These are phyloP conservation scores for Hyaloraphidium curvatum DNA, from an alignment of 192 early-diverging fungal species.

Conservation along the genomic window DNA sequence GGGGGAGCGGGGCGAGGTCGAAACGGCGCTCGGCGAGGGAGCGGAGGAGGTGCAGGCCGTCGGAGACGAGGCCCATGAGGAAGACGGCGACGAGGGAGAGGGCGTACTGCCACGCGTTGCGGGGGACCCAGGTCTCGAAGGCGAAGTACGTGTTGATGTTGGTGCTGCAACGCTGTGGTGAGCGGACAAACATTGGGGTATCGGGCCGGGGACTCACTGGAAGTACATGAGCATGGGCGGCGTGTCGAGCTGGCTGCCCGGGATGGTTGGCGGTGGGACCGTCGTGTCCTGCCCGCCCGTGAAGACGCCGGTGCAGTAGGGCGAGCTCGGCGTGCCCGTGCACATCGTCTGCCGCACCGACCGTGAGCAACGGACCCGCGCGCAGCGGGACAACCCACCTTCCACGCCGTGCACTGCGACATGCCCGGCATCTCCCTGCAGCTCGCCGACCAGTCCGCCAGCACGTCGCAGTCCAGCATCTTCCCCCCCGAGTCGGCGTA, in stretches of 20 bases:
- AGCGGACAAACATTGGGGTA: too few species aligned
- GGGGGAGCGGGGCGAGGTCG: background rate
- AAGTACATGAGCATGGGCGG: conserved; percentile 1
- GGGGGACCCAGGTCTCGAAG: conserved; percentile 1
- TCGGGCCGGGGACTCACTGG: too few species aligned
- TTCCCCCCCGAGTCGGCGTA: too few species aligned
- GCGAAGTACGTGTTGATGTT: background rate
- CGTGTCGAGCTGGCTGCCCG: background rate
- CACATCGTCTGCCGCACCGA: too few species aligned
- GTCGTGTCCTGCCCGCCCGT: too few species aligned
- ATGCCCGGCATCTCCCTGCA: background rate
- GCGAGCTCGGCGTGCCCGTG: background rate
- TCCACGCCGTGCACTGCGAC: background rate
- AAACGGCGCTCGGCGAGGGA: too few species aligned
- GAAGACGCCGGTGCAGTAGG: background rate
- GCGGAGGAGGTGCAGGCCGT: too few species aligned
- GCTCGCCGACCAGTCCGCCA: too few species aligned
- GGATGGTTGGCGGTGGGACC: too few species aligned
- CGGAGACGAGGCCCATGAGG: background rate
- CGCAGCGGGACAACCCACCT: background rate
- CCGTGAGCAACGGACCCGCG: too few species aligned
- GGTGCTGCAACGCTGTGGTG: too few species aligned
- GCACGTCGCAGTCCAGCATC: too few species aligned
- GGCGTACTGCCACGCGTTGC: background rate
- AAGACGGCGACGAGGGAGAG: background rate